A percentile compares a stretch with the other conserved stretches of the same genome.
phyloP scores from a whole-genome alignment of 768 basidiomycete species.

The Boletus reticuloceps region DNA sequence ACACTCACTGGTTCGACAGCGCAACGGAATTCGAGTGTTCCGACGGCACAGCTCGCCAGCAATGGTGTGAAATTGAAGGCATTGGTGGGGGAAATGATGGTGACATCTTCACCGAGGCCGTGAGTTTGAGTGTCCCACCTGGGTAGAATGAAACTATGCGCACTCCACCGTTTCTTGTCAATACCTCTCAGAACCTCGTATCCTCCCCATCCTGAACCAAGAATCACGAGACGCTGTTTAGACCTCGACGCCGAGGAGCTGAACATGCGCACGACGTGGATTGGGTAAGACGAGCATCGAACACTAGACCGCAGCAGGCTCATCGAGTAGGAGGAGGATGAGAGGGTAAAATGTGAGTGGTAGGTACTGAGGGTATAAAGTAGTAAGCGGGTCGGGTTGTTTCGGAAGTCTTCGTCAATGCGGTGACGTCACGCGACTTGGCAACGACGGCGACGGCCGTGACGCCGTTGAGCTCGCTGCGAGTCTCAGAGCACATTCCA shows the following conservation, averaged over 20 bases:
- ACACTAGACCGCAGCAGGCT: constrained; percentile 9
- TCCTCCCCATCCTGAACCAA: constrained; percentile 80
- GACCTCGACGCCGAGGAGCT: constrained; percentile 33
- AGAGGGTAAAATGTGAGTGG: background rate
- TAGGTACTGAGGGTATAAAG: background rate
- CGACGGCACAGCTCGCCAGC: constrained; percentile 62
- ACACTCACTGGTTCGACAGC: constrained; percentile 72
- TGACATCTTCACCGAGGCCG: constrained; percentile 48
- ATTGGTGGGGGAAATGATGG: constrained; percentile 59
- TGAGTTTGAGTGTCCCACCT: background rate
- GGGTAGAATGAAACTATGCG: constrained; percentile 18
- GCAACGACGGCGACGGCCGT: background rate
- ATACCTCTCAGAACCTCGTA: constrained; percentile 65
- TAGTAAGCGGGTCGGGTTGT: constrained; percentile 7
- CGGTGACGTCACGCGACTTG: constrained; percentile 5
- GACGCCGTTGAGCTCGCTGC: constrained; percentile 21
- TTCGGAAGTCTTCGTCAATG: constrained; percentile 8
- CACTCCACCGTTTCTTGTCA: constrained; percentile 73
- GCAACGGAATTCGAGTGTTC: constrained; percentile 80
- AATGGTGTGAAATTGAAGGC: constrained; percentile 44
- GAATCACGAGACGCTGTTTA: constrained; percentile 54
- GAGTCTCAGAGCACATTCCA: constrained; percentile 31
- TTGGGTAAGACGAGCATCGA: background rate
- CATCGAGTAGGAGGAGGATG: constrained; percentile 9
- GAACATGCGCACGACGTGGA: constrained; percentile 31